These are phyloP conservation scores for Leccinum truebloodii DNA, from an alignment of 768 basidiomycete species.

Conservation along the genomic window DNA sequence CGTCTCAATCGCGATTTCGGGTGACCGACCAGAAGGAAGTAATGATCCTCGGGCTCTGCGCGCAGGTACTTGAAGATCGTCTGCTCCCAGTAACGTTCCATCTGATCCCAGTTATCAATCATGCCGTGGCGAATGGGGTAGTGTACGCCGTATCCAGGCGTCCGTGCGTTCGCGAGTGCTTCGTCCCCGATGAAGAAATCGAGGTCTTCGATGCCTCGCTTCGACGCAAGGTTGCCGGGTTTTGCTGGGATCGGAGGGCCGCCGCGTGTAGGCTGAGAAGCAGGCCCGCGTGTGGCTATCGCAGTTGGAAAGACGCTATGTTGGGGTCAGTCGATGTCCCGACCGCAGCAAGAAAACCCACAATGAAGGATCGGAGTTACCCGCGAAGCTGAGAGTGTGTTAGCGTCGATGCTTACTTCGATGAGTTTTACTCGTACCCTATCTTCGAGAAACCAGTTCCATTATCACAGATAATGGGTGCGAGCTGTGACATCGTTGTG, in stretches of 20 bases:
- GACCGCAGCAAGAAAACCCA: slow-evolving; percentile 41
- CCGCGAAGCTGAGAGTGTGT: slow-evolving; percentile 73
- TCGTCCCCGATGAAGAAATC: slow-evolving; percentile 99
- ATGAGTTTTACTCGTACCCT: slow-evolving; percentile 56
- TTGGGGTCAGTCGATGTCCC: slow-evolving; percentile 6
- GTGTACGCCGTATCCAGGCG: slow-evolving; percentile 88
- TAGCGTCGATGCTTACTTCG: slow-evolving; percentile 8
- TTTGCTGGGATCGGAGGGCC: slow-evolving; percentile 82
- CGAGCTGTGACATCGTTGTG: slow-evolving; percentile 72
- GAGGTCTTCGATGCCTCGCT: slow-evolving; percentile 97
- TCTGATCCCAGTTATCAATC: slow-evolving; percentile 98
- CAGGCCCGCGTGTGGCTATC: slow-evolving; percentile 82
- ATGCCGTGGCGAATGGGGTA: slow-evolving; percentile 97
- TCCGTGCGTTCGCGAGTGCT: slow-evolving; percentile 93
- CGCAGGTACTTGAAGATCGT: slow-evolving; percentile 99
- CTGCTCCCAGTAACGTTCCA: slow-evolving; percentile 99
- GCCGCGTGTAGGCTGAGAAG: slow-evolving; percentile 56
- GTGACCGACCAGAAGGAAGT: slow-evolving; percentile 86
- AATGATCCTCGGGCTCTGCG: slow-evolving; percentile 98
- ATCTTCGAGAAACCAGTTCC: slow-evolving; percentile 97
- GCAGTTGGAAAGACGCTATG: slow-evolving; percentile 95
- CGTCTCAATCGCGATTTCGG: neutral
- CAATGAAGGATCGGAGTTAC: slow-evolving; percentile 99
- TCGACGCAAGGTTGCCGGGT: slow-evolving; percentile 91
- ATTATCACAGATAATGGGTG: slow-evolving; percentile 97